These are phyloP conservation scores for Aquilaria yunnanensis DNA, from an alignment of 345 rosid species.

Conservation along the genomic window DNA sequence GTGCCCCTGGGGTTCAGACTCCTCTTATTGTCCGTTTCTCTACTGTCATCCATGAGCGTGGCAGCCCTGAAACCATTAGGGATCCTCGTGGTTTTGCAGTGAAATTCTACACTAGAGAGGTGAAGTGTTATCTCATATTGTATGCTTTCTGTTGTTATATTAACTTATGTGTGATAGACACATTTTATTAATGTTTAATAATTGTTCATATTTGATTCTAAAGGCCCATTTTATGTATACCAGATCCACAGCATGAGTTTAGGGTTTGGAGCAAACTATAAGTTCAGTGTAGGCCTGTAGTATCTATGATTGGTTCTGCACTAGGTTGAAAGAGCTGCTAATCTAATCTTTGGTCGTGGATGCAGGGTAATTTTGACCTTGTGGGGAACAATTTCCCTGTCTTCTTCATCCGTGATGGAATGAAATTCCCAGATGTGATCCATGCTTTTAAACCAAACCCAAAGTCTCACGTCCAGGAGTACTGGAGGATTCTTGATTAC, in stretches of 20 bases:
- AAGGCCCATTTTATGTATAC: not conserved
- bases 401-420: slow-evolving; percentile 94
- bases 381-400: slow-evolving; percentile 99
- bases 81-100: slow-evolving; percentile 95
- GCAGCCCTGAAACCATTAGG: slow-evolving; percentile 90
- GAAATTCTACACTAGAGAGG: slow-evolving; percentile 95
- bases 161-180: not conserved
- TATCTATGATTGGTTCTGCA: too few relatives aligned
- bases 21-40: slow-evolving; percentile 89
- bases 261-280: not conserved
- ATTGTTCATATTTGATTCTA: not conserved
- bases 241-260: not conserved
- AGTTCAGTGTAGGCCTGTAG: not conserved
- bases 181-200: not conserved
- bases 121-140: slow-evolving; percentile 4
- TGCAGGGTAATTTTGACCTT: slow-evolving; percentile 95
- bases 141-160: too few relatives aligned
- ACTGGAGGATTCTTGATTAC: slow-evolving; percentile 91
- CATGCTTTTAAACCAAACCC: slow-evolving; percentile 98
- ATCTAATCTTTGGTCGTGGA: not conserved
- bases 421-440: slow-evolving; percentile 96
- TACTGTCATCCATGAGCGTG: slow-evolving; percentile 89
- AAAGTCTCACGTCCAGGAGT: slow-evolving; percentile 91
- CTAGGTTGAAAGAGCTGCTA: not conserved
- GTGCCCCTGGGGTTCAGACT: slow-evolving; percentile 88